Base-by-base conservation (phyloP, 305 asterid genomes). In the Ilex paraguariensis region DNA sequence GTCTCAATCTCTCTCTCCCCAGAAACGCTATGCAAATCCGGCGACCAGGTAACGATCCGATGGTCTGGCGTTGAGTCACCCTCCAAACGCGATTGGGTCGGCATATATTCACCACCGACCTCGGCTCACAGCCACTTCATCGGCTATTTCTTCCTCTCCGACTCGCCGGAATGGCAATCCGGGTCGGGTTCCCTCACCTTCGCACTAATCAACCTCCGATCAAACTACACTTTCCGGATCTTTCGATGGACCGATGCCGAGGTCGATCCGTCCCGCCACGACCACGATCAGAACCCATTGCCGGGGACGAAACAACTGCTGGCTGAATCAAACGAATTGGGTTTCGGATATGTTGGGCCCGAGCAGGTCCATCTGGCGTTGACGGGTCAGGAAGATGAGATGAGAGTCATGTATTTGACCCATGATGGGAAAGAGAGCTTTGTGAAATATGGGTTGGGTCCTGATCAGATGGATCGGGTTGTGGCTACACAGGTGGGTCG, bases 321-420 rank as follows among this genome's bases (percentile, higher is more conserved):
- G 71, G 92, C 81, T 10, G 75, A 76, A 66, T 82, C 96, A 10
- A 90, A 80, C 57, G 69, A 61, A 48, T 66, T 87, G 55, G 59
- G 66, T 49, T 90, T 93, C 49, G 80, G 73, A 30, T 30, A 65
- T 60, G 88, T 83, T 6, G 97, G 92, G 0, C 97, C 99, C 28
- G 99, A 87, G 52, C 99, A 93, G 86, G 84, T 84, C 16, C 99
- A 83, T 61, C 57, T 93, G 81, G 90, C 96, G 13, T 74, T 87
- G 59, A 90, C 97, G 68, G 96, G 87, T 56, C 57, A 48, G 73
- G 80, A 56, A 16, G 92, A 84, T 69, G 99, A 90, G 86, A 93
- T 93, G 97, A 85, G 99, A 77, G 96, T 86, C 52, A 83, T 93
- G 97, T 93, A 87, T 68, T 95, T 93, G 58, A 93, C 89, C 12